phyloP scores from a whole-genome alignment of 148 eudicot species.

The Linanthus parryae region DNA sequence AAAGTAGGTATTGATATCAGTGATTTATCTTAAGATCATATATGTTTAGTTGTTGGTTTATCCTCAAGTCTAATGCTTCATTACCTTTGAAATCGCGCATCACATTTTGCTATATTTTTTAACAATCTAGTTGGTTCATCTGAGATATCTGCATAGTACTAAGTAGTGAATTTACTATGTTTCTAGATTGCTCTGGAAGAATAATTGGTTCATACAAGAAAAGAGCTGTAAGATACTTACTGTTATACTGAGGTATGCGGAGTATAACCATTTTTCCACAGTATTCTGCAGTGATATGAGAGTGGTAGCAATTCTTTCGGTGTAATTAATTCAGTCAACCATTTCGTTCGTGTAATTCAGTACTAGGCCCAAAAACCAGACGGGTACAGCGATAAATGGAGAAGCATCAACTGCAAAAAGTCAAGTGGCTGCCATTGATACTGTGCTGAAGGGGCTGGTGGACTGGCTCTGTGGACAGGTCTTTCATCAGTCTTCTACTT shows the following conservation, averaged over 20 bases:
- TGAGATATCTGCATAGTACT: too few relatives aligned
- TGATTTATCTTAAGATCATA: too few relatives aligned
- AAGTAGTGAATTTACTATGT: too few relatives aligned
- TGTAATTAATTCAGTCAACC: not conserved
- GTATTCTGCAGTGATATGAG: not conserved
- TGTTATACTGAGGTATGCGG: conserved; percentile 59
- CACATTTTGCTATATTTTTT: too few relatives aligned
- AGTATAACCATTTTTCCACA: conserved; percentile 1
- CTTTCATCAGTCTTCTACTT: not conserved
- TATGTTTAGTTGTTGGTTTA: too few relatives aligned
- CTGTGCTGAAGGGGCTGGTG: conserved; percentile 77
- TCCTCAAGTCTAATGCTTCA: too few relatives aligned
- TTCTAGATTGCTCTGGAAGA: conserved; percentile 86
- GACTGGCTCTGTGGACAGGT: conserved; percentile 97
- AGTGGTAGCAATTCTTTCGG: not conserved
- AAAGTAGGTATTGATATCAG: conserved; percentile 57
- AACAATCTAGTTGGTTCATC: too few relatives aligned
- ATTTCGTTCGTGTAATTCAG: conserved; percentile 25
- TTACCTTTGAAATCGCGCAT: too few relatives aligned
- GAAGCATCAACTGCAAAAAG: conserved; percentile 64
- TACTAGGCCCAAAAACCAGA: conserved; percentile 65
- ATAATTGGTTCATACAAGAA: conserved; percentile 97
- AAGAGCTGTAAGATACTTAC: conserved; percentile 95
- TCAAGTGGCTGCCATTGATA: conserved; percentile 52
- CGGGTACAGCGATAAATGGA: conserved; percentile 43